phyloP scores from a whole-genome alignment of 352 stramenopile species.

The Globisporangium heterothallicum region DNA sequence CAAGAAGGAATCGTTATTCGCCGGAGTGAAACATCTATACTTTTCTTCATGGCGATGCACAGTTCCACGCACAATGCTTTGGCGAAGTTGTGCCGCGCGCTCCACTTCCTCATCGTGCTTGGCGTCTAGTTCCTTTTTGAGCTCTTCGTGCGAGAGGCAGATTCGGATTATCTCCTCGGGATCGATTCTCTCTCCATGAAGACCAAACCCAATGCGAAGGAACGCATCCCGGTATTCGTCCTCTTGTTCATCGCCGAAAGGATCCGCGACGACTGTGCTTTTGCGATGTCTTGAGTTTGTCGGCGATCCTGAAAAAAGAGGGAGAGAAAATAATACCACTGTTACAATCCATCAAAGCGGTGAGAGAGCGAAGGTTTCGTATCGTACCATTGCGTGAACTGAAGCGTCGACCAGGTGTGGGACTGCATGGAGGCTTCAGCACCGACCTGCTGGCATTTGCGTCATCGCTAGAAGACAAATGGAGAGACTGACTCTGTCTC shows the following conservation, averaged over 20 bases:
- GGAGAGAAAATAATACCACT: background rate
- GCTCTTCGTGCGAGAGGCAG: constrained; percentile 56
- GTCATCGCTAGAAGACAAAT: background rate
- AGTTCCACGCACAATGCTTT: constrained; percentile 40
- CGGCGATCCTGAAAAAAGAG: constrained; percentile 5
- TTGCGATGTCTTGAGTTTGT: constrained; percentile 4
- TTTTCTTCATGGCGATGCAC: no score
- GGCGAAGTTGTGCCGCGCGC: constrained; percentile 37
- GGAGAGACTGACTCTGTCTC: constrained; percentile 1
- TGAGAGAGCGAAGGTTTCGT: background rate
- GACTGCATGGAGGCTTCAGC: background rate
- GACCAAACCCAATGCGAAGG: constrained; percentile 59
- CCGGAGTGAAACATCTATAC: no score
- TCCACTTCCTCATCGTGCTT: constrained; percentile 64
- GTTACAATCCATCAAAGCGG: background rate
- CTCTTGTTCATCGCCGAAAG: constrained; percentile 1
- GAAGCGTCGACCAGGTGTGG: background rate
- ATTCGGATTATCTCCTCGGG: constrained; percentile 66
- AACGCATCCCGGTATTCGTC: constrained; percentile 56
- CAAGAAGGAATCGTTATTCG: no score
- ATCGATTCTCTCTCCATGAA: constrained; percentile 46
- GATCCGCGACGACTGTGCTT: background rate
- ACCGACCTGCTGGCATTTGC: background rate
- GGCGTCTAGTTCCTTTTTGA: constrained; percentile 60
- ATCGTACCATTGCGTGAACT: constrained; percentile 4